These are phyloP conservation scores for Fagopyrum tataricum DNA, from an alignment of 148 eudicot species.

Conservation along the genomic window DNA sequence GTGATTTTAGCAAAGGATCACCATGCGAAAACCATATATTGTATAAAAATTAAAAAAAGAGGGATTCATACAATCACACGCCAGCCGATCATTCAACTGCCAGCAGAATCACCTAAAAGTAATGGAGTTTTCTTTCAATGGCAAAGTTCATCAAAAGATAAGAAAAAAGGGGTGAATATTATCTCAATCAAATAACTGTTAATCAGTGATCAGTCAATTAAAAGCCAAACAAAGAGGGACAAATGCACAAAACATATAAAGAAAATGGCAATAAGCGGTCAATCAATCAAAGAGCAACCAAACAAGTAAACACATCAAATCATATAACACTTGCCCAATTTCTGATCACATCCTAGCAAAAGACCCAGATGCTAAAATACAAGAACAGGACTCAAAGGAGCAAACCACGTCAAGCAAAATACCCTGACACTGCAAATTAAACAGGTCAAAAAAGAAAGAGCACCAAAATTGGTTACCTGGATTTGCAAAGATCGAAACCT, in stretches of 20 bases:
- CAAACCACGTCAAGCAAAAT: slow-evolving; percentile 16
- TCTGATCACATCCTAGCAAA: slow-evolving; percentile 31
- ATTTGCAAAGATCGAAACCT: slow-evolving; percentile 40
- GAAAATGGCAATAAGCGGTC: slow-evolving; percentile 24
- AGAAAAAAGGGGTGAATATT: background rate
- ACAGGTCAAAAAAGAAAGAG: slow-evolving; percentile 15
- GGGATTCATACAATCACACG: background rate
- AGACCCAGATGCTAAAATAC: slow-evolving; percentile 32
- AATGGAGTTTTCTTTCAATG: background rate
- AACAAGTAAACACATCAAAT: slow-evolving; percentile 55
- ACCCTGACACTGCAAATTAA: slow-evolving; percentile 29
- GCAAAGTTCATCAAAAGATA: background rate
- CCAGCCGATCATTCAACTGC: background rate
- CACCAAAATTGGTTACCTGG: slow-evolving; percentile 23
- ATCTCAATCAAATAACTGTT: background rate
- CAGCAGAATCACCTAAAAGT: background rate
- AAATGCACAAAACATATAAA: slow-evolving; percentile 13
- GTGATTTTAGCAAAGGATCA: background rate
- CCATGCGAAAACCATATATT: slow-evolving; percentile 1
- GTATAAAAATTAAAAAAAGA: background rate
- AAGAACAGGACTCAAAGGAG: slow-evolving; percentile 13
- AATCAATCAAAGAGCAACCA: slow-evolving; percentile 22
- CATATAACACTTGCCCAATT: slow-evolving; percentile 13
- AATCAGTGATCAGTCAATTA: slow-evolving; percentile 14
- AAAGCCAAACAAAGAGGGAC: slow-evolving; percentile 4